Percentiles rank a stretch among this genome's conserved stretches.
phyloP scores from a whole-genome alignment of 805 yeast genomes.

The Zygosaccharomyces lentus region DNA sequence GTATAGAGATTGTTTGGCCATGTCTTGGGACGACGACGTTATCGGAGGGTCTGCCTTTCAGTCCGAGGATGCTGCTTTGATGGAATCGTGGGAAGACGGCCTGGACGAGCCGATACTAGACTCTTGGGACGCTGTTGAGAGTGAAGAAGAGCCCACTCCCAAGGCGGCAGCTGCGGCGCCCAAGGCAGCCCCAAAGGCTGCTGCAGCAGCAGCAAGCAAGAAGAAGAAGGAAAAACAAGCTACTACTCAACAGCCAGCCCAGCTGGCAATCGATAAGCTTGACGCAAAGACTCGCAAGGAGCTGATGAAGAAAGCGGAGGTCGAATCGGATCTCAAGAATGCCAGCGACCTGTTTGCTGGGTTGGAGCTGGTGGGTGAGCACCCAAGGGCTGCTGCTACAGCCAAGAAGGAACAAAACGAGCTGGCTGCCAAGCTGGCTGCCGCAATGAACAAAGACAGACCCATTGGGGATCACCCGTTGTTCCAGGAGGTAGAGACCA shows the following conservation, averaged over 20 bases:
- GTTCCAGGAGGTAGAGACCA: constrained; percentile 68
- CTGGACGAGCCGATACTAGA: constrained; percentile 67
- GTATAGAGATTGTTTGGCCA: constrained; percentile 8
- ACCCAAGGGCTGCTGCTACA: constrained; percentile 43
- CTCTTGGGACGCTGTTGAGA: constrained; percentile 89
- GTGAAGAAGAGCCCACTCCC: constrained; percentile 36
- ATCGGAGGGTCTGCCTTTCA: constrained; percentile 61
- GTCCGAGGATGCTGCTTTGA: constrained; percentile 44
- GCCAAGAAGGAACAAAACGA: constrained; percentile 36
- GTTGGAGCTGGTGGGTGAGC: constrained; percentile 48
- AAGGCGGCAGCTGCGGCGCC: constrained; percentile 31
- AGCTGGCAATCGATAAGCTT: constrained; percentile 57
- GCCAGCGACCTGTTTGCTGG: constrained; percentile 92
- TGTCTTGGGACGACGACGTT: constrained; percentile 79
- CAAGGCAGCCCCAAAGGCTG: constrained; percentile 26
- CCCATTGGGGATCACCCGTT: constrained; percentile 75
- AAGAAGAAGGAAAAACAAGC: constrained; percentile 39
- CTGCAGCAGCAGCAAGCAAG: constrained; percentile 27
- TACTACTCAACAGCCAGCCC: constrained; percentile 37
- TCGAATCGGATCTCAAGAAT: constrained; percentile 80
- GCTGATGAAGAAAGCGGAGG: constrained; percentile 72
- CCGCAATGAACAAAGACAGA: constrained; percentile 40
- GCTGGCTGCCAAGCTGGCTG: constrained; percentile 27
- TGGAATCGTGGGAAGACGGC: constrained; percentile 80
- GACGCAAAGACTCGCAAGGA: constrained; percentile 74